phyloP scores from a whole-genome alignment of 768 basidiomycete species.

The Lactarius psammicola region DNA sequence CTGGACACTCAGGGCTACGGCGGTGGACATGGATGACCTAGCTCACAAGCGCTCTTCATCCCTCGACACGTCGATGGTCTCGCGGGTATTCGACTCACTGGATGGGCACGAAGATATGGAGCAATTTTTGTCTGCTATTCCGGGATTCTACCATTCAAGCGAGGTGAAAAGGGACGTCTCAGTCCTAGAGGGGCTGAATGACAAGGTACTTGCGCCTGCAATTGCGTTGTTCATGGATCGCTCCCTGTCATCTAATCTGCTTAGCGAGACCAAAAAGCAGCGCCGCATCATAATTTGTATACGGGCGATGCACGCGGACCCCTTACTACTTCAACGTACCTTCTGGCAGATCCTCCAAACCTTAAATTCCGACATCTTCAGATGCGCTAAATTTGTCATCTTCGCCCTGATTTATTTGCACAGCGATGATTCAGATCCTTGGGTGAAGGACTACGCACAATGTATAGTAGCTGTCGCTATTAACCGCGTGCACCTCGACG shows the following conservation, averaged over 20 bases:
- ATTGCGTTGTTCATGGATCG: not conserved
- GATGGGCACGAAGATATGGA: constrained; percentile 1
- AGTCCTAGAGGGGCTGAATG: not conserved
- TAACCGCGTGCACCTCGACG: not conserved
- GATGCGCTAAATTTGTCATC: not conserved
- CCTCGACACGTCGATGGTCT: not conserved
- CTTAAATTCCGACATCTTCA: not conserved
- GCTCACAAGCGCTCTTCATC: not conserved
- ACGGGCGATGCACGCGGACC: not conserved
- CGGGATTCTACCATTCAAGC: not conserved
- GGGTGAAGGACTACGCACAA: not conserved
- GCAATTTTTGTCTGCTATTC: not conserved
- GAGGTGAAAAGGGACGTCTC: not conserved
- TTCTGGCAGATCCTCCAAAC: not conserved
- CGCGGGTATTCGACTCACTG: not conserved
- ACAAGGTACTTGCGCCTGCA: not conserved
- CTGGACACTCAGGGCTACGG: not conserved
- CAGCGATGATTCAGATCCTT: not conserved
- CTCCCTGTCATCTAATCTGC: not conserved
- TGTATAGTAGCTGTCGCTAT: constrained; percentile 13
- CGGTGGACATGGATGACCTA: not conserved
- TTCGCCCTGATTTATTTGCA: not conserved
- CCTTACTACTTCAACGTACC: not conserved
- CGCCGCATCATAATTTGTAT: not conserved
- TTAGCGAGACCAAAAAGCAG: not conserved